Conservation (phyloP, 306 rosid species). For the Ceratonia siliqua region DNA sequence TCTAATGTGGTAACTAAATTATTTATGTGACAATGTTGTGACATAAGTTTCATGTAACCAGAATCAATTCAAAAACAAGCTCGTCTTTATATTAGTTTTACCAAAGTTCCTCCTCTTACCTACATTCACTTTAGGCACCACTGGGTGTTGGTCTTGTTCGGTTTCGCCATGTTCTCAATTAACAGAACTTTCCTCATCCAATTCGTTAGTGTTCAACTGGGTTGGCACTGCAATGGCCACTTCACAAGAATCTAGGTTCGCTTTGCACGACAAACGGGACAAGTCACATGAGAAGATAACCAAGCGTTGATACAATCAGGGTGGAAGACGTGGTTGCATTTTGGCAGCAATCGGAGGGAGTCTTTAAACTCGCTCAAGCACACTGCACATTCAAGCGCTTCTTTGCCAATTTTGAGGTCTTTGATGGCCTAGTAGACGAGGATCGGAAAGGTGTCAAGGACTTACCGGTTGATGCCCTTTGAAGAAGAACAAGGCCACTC, state of each 20-base stretch:
- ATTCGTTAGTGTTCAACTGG: slow-evolving; percentile 4
- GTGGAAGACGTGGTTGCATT: slow-evolving; percentile 75
- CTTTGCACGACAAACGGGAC: slow-evolving; percentile 71
- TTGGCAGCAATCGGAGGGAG: slow-evolving; percentile 66
- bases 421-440: slow-evolving; percentile 60
- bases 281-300: slow-evolving; percentile 63
- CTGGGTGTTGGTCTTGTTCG: background rate
- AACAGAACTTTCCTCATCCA: background rate
- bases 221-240: slow-evolving; percentile 22
- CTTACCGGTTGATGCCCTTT: slow-evolving; percentile 50
- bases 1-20: too few species aligned
- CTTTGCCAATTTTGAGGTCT: slow-evolving; percentile 53
- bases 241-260: slow-evolving; percentile 32
- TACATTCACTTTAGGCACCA: background rate
- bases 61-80: too few species aligned
- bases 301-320: slow-evolving; percentile 72
- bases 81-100: too few species aligned
- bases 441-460: slow-evolving; percentile 57
- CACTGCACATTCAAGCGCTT: slow-evolving; percentile 67
- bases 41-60: too few species aligned
- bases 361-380: slow-evolving; percentile 68
- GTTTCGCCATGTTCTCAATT: background rate
- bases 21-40: too few species aligned
- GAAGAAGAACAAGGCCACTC: slow-evolving; percentile 25
- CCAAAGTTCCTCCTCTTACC: background rate